Conservation (phyloP, 2,329 filamentous ascomycete genomes). For the Fusarium praegraminearum region DNA sequence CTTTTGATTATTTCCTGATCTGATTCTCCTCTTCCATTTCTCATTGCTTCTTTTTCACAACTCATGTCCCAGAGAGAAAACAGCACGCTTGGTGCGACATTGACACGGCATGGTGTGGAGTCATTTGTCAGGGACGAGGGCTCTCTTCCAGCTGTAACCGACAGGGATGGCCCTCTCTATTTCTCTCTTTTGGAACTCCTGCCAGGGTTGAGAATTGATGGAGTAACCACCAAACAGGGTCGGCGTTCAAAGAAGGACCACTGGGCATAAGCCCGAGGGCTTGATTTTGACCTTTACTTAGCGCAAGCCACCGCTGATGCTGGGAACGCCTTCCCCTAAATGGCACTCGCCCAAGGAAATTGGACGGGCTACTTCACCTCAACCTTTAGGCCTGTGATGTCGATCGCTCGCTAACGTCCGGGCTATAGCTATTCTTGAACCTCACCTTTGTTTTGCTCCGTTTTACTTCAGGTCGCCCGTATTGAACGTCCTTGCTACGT, state of each 20-base stretch:
- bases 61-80: not conserved
- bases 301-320: slow-evolving; percentile 22
- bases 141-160: slow-evolving; percentile 12
- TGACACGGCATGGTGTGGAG: slow-evolving; percentile 29
- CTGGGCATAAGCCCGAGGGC: slow-evolving; percentile 6
- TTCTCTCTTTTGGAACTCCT: not conserved
- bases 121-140: slow-evolving; percentile 31
- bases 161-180: slow-evolving; percentile 13
- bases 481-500: slow-evolving; percentile 3
- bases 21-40: not conserved
- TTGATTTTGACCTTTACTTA: slow-evolving; percentile 27
- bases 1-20: not conserved
- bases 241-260: slow-evolving; percentile 8
- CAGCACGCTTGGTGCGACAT: not conserved
- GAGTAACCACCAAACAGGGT: slow-evolving; percentile 25
- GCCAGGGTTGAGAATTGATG: slow-evolving; percentile 16
- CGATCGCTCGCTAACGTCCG: slow-evolving; percentile 23
- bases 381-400: slow-evolving; percentile 27
- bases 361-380: slow-evolving; percentile 18
- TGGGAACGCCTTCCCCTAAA: slow-evolving; percentile 21
- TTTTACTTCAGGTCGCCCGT: slow-evolving; percentile 12
- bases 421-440: slow-evolving; percentile 8
- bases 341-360: slow-evolving; percentile 10
- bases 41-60: not conserved
- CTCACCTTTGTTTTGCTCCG: slow-evolving; percentile 21